Conservation (phyloP, 2,329 filamentous ascomycete species). For the Talaromyces sp. region DNA sequence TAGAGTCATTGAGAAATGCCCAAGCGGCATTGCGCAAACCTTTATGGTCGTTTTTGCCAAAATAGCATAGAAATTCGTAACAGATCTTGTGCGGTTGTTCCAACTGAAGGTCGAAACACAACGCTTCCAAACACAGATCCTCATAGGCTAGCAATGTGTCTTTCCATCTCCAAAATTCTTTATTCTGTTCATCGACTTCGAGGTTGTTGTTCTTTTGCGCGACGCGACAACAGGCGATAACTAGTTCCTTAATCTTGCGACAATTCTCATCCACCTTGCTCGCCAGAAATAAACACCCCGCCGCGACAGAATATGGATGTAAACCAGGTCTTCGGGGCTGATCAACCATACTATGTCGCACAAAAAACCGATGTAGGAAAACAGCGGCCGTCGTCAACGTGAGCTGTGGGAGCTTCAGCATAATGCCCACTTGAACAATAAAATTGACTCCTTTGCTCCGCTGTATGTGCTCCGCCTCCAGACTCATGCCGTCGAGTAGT, state of each 20-base stretch:
- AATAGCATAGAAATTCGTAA: conserved; percentile 70
- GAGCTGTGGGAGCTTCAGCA: conserved; percentile 85
- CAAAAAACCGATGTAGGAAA: conserved; percentile 94
- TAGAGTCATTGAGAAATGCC: conserved; percentile 90
- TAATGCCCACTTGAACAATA: conserved; percentile 87
- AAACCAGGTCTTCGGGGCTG: conserved; percentile 64
- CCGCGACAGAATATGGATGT: conserved; percentile 91
- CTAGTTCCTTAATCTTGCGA: conserved; percentile 89
- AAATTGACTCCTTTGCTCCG: conserved; percentile 94
- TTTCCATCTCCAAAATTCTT: conserved; percentile 97
- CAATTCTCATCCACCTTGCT: conserved; percentile 98
- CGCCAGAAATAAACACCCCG: conserved; percentile 84
- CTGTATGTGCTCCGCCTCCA: conserved; percentile 70
- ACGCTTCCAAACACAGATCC: conserved; percentile 80
- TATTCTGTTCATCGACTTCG: conserved; percentile 90
- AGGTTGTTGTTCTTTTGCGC: conserved; percentile 91
- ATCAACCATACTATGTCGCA: conserved; percentile 76
- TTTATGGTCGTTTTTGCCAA: conserved; percentile 73
- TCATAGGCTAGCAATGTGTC: conserved; percentile 91
- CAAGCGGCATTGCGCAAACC: conserved; percentile 77
- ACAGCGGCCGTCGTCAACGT: conserved; percentile 88
- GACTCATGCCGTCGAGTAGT: conserved; percentile 71
- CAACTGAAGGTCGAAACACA: conserved; percentile 91
- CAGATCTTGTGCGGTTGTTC: conserved; percentile 83
- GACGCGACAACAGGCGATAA: conserved; percentile 87